Percentiles rank a stretch among this genome's conserved stretches.
phyloP scores from a whole-genome alignment of 805 yeast species.

The Ogataea sp. region DNA sequence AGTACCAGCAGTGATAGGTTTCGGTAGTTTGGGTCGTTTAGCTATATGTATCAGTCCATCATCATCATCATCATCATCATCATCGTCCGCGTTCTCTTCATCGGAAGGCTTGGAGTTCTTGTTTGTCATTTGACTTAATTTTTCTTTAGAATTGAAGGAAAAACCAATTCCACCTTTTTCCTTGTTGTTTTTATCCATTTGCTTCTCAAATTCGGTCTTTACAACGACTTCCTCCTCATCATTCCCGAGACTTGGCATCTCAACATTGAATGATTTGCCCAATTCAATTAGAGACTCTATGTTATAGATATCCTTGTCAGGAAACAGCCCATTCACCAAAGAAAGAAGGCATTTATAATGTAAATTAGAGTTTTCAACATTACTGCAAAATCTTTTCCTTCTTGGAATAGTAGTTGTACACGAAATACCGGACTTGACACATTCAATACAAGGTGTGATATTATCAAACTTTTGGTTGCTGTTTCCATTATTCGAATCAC shows the following conservation, averaged over 20 bases:
- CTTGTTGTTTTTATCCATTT: neutral
- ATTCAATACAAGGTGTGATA: slow-evolving; percentile 31
- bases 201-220: neutral
- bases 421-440: slow-evolving; percentile 27
- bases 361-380: slow-evolving; percentile 32
- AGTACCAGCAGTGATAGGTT: too few species aligned
- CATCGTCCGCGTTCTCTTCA: neutral
- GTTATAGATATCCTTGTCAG: slow-evolving; percentile 35
- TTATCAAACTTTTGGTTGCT: slow-evolving; percentile 27
- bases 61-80: slow-evolving; percentile 3
- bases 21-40: neutral
- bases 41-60: neutral
- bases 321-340: slow-evolving; percentile 32
- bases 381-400: slow-evolving; percentile 32
- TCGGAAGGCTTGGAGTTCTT: too few species aligned
- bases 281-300: slow-evolving; percentile 32
- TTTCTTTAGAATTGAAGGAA: too few species aligned
- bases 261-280: slow-evolving; percentile 24
- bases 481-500: slow-evolving; percentile 5
- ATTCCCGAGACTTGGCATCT: slow-evolving; percentile 23
- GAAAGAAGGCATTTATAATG: slow-evolving; percentile 35
- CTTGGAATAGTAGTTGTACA: slow-evolving; percentile 36
- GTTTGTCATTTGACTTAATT: too few species aligned
- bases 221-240: slow-evolving; percentile 4
- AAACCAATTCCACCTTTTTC: too few species aligned